Percentiles rank a stretch among this genome's conserved stretches.
Evolutionary conservation across 805 yeast genomes (phyloP).

Genomic region (Hanseniaspora mollemarum): DNA sequence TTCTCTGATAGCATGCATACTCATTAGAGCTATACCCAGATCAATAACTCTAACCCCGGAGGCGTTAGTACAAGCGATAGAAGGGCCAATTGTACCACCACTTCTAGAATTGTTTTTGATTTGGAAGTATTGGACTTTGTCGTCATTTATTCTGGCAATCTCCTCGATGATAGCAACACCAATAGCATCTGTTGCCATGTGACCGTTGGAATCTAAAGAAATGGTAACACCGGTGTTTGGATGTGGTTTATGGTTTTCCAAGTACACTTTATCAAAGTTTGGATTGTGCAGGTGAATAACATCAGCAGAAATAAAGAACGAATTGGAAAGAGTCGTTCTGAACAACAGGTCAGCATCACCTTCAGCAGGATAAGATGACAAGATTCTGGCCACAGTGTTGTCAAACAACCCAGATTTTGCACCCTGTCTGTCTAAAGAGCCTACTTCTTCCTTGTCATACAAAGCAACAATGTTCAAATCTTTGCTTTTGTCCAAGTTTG

Average conservation of each 20-base stretch:
- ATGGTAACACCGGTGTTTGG: slow-evolving; percentile 68
- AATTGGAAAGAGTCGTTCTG: slow-evolving; percentile 51
- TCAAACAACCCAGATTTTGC: slow-evolving; percentile 69
- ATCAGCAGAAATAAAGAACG: slow-evolving; percentile 72
- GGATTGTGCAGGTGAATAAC: slow-evolving; percentile 77
- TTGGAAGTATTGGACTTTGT: slow-evolving; percentile 68
- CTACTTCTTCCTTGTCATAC: slow-evolving; percentile 76
- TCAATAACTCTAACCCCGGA: slow-evolving; percentile 71
- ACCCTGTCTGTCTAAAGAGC: slow-evolving; percentile 70
- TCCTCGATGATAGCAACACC: slow-evolving; percentile 62
- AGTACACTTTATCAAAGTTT: slow-evolving; percentile 53
- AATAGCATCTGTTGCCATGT: slow-evolving; percentile 71
- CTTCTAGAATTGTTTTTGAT: slow-evolving; percentile 74
- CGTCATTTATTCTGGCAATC: slow-evolving; percentile 53
- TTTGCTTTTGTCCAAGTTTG: slow-evolving; percentile 33
- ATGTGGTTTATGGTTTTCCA: slow-evolving; percentile 67
- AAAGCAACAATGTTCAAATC: slow-evolving; percentile 50
- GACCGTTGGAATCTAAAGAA: slow-evolving; percentile 66
- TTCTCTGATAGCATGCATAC: slow-evolving; percentile 82
- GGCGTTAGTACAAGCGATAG: slow-evolving; percentile 37
- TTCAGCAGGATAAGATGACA: slow-evolving; percentile 27
- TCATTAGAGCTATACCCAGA: slow-evolving; percentile 68
- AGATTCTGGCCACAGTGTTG: slow-evolving; percentile 47
- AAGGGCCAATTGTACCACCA: slow-evolving; percentile 84
- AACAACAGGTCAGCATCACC: slow-evolving; percentile 25